These are phyloP conservation scores for Trichothecium roseum DNA, from an alignment of 2,329 filamentous ascomycete species.

Conservation along the genomic window DNA sequence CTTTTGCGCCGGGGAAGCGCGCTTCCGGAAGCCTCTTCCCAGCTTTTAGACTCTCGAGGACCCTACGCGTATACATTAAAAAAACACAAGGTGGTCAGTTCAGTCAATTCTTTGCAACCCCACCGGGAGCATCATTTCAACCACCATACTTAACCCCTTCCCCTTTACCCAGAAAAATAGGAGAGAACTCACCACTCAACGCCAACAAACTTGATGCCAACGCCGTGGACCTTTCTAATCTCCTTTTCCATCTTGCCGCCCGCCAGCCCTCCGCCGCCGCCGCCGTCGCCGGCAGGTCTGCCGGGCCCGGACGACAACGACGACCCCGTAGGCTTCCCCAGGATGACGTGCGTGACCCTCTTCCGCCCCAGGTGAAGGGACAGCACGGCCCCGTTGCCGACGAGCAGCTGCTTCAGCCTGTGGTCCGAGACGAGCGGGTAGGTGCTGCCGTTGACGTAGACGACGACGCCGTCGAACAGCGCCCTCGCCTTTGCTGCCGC, in stretches of 20 bases:
- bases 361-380: conserved; percentile 62
- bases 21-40: conserved; percentile 67
- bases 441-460: conserved; percentile 86
- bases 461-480: conserved; percentile 60
- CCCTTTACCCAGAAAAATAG: no score
- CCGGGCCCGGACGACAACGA: neutral
- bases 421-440: conserved; percentile 75
- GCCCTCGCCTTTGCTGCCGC: conserved; percentile 5
- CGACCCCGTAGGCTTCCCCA: conserved; percentile 43
- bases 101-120: no score
- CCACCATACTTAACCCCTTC: no score
- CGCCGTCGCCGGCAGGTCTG: conserved; percentile 52
- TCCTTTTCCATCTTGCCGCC: conserved; percentile 74
- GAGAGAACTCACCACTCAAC: conserved; percentile 59
- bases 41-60: conserved; percentile 71
- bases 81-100: neutral
- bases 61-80: conserved; percentile 35
- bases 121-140: no score
- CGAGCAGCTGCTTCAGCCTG: conserved; percentile 69
- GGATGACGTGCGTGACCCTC: conserved; percentile 75
- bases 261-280: conserved; percentile 65
- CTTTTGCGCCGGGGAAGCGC: conserved; percentile 53
- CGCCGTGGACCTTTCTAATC: conserved; percentile 55
- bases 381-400: conserved; percentile 60
- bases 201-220: conserved; percentile 65